Evolutionary conservation across 2,329 filamentous ascomycete genomes (phyloP).

Genomic region (Colletotrichum horii): DNA sequence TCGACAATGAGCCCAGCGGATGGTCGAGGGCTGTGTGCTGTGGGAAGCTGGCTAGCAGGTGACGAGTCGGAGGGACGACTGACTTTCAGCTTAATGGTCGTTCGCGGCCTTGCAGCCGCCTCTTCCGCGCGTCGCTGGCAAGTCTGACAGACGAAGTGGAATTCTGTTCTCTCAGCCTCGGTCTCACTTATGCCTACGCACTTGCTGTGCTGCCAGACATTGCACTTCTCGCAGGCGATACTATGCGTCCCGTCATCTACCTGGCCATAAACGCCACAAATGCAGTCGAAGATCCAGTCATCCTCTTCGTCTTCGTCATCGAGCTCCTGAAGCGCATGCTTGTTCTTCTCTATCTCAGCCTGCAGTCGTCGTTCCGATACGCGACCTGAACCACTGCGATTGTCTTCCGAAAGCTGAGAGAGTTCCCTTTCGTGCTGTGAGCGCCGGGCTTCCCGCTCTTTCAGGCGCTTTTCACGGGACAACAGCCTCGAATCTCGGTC

Average conservation of each 20-base stretch:
- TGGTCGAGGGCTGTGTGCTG: background rate
- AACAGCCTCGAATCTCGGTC: constrained; percentile 81
- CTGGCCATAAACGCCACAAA: constrained; percentile 88
- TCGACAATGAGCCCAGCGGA: background rate
- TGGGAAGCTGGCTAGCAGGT: background rate
- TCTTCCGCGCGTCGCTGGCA: constrained; percentile 74
- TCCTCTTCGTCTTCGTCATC: constrained; percentile 72
- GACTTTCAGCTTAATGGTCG: constrained; percentile 60
- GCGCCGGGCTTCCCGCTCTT: constrained; percentile 84
- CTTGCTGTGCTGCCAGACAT: constrained; percentile 95
- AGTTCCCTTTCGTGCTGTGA: constrained; percentile 86
- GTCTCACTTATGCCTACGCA: constrained; percentile 81
- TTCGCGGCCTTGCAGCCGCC: constrained; percentile 61
- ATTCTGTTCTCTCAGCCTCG: constrained; percentile 84
- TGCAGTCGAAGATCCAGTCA: constrained; percentile 94
- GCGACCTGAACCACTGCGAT: constrained; percentile 66
- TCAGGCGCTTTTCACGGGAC: constrained; percentile 84
- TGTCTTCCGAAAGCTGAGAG: constrained; percentile 77
- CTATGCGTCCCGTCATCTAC: constrained; percentile 95
- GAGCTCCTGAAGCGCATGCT: constrained; percentile 76
- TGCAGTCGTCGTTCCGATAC: constrained; percentile 82
- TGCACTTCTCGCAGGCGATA: constrained; percentile 92
- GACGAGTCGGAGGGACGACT: constrained; percentile 27
- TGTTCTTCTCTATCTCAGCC: constrained; percentile 80
- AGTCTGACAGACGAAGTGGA: constrained; percentile 82